A percentile compares a stretch with the other conserved stretches of the same genome.
Evolutionary conservation across 2,329 filamentous ascomycete species (phyloP).

Genomic region (Microascus cirrosus): DNA sequence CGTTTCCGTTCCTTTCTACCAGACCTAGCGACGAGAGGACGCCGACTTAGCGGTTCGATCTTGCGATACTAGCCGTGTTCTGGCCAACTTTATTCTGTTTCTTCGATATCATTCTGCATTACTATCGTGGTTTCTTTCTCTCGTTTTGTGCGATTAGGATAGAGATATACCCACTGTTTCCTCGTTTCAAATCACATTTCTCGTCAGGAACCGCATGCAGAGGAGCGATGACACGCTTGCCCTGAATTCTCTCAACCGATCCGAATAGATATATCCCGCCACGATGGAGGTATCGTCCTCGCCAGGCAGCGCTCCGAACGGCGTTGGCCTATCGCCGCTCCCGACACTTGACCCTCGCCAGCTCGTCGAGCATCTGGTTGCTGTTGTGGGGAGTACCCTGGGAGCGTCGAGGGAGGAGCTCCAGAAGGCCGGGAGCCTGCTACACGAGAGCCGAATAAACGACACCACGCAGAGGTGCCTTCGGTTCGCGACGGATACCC

Average conservation of each 20-base stretch:
- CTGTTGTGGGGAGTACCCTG: conserved; percentile 61
- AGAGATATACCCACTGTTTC: neutral
- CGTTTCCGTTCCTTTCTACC: neutral
- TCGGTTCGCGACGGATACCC: conserved; percentile 79
- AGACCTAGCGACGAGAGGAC: neutral
- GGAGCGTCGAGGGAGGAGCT: conserved; percentile 70
- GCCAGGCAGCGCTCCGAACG: conserved; percentile 32
- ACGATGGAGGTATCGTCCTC: conserved; percentile 42
- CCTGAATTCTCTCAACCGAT: neutral
- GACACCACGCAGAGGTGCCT: conserved; percentile 83
- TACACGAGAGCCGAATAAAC: conserved; percentile 58
- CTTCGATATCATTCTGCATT: neutral
- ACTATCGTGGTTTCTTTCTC: neutral
- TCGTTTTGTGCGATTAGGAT: neutral
- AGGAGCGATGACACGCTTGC: neutral
- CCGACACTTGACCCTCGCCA: conserved; percentile 53
- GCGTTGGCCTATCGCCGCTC: conserved; percentile 32
- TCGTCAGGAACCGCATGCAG: neutral
- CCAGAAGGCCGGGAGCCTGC: conserved; percentile 67
- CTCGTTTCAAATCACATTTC: neutral
- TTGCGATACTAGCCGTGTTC: neutral
- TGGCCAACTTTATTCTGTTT: neutral
- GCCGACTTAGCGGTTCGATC: neutral
- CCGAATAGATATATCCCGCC: conserved; percentile 5
- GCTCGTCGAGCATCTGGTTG: conserved; percentile 60